phyloP scores from a whole-genome alignment of 2,329 filamentous ascomycete species.

The Aspergillus sojae region DNA sequence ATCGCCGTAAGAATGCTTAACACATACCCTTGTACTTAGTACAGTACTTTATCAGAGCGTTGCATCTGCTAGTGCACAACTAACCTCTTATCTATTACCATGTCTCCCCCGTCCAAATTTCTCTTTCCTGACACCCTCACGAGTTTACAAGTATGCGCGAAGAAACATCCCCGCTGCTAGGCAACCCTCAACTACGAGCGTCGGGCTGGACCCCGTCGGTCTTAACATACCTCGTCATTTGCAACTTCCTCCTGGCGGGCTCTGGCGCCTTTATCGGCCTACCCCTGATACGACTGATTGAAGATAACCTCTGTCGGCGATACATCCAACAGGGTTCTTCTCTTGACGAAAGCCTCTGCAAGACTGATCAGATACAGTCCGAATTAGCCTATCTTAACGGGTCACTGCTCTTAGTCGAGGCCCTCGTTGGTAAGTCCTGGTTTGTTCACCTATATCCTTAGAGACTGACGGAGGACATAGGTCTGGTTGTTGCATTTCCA shows the following conservation, averaged over 20 bases:
- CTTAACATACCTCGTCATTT: not conserved
- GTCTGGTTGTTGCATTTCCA: not conserved
- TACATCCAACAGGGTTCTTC: not conserved
- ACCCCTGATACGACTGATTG: not conserved
- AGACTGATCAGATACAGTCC: conserved; percentile 11
- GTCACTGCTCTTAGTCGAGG: conserved; percentile 9
- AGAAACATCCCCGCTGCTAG: not conserved
- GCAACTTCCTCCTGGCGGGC: not conserved
- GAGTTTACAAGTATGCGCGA: not conserved
- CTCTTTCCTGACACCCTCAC: not conserved
- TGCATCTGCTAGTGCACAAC: not conserved
- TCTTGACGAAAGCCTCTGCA: conserved; percentile 1
- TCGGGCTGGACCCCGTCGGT: not conserved
- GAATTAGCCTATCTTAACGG: conserved; percentile 13
- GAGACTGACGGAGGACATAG: not conserved
- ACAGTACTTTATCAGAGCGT: not conserved
- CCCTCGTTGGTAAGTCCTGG: conserved; percentile 3
- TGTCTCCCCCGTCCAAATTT: not conserved
- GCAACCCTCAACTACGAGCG: not conserved
- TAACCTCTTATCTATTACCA: not conserved
- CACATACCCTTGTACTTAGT: not conserved
- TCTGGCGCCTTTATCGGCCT: not conserved
- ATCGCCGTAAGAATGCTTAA: too few relatives aligned
- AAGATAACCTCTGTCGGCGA: not conserved
- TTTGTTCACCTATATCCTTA: not conserved